Base-by-base conservation (phyloP, 2,329 filamentous ascomycete species). In the Pseudocercospora musae region DNA sequence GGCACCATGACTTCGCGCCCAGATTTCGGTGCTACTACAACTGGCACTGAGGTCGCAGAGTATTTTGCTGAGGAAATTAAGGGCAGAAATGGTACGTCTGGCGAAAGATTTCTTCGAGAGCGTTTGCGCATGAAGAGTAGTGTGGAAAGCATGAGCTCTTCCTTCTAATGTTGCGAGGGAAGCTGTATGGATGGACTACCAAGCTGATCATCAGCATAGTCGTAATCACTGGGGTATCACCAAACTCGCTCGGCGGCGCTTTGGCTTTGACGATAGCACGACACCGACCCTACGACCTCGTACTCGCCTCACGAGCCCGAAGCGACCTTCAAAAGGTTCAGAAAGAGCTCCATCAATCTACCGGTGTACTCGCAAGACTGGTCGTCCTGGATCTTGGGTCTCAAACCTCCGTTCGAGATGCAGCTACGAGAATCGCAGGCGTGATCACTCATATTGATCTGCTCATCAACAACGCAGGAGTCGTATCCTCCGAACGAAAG, bases 391-490 rank as follows among this genome's bases (percentile, higher is more conserved):
- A 62, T 40, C 57, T 59, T 11, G 31, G 57, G 4, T 50, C 40
- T 10, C 57, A 46, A 10, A 6, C 20, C 13, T 56, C 27, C 5
- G 40, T 62, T 27, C n/a, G 57, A 18, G 15, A 33, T 40, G 50
- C 48, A 15, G 57, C 55, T 2, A 27, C 48, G 6, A 29, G 25
- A 11, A 44, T 62, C 9, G 10, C 15, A 10, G 15, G 21, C 2
- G 18, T 31, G n/a, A 20, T 62, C 20, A n/a, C 29, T 5, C 42
- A 53, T n/a, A 50, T 59, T 13, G 49, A 59, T 29, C 27, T 62
- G 0, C 37, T 62, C 3, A 56, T 62, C 56, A 62, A 62, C 49
- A 59, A 59, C 42, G 60, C 60, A 23, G 60, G 48, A 4, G 21
- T 59, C 9, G 42, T 62, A 15, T 23, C 56, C 13, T 42, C 40